phyloP scores from a whole-genome alignment of 352 stramenopile genomes.

The Phytophthora vignae region DNA sequence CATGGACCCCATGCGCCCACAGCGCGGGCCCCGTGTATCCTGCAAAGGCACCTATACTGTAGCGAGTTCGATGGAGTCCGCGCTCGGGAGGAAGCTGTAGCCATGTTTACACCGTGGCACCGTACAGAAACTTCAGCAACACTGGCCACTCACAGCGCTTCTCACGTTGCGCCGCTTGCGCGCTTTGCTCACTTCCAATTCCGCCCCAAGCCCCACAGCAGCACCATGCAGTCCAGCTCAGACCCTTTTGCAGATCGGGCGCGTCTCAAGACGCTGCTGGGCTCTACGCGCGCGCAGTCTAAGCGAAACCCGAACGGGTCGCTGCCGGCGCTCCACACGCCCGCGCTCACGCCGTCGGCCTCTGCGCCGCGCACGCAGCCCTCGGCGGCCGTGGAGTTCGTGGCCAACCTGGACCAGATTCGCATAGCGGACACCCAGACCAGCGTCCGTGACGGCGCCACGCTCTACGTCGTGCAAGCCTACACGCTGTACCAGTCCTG shows the following conservation, averaged over 20 bases:
- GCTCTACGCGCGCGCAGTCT: neutral
- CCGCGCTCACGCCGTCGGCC: slow-evolving; percentile 20
- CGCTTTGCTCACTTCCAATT: slow-evolving; percentile 16
- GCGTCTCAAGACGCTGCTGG: slow-evolving; percentile 21
- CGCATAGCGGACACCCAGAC: slow-evolving; percentile 39
- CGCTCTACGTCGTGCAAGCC: slow-evolving; percentile 50
- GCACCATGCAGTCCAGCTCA: neutral
- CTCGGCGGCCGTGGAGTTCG: slow-evolving; percentile 38
- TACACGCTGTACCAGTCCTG: slow-evolving; percentile 28
- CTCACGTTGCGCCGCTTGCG: no score
- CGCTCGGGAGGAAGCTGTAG: neutral
- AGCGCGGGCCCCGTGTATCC: neutral
- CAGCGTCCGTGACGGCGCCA: slow-evolving; percentile 34
- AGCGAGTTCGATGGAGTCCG: no score
- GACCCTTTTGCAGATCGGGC: neutral
- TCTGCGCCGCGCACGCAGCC: slow-evolving; percentile 22
- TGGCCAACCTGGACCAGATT: slow-evolving; percentile 47
- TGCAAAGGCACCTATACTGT: no score
- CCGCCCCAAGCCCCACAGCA: neutral
- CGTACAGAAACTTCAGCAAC: slow-evolving; percentile 22
- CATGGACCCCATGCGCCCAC: no score
- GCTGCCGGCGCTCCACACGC: slow-evolving; percentile 22
- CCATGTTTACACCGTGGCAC: slow-evolving; percentile 12
- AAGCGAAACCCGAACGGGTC: neutral
- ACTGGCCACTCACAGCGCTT: neutral